A percentile compares a stretch with the other conserved stretches of the same genome.
These are phyloP conservation scores for Kodamaea derodonti DNA, from an alignment of 1,139 yeast genomes.

Conservation along the genomic window DNA sequence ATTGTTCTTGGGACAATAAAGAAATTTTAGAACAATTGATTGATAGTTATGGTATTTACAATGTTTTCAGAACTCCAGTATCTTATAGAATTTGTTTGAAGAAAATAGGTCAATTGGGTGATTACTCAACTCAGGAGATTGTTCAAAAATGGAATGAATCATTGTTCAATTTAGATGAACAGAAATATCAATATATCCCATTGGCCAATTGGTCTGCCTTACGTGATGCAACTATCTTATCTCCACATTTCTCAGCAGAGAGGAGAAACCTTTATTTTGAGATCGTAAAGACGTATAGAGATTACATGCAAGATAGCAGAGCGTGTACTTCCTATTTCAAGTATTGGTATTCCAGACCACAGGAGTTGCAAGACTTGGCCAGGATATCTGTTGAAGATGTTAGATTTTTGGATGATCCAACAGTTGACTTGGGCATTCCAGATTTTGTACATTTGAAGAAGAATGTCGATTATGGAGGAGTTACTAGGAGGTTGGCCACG, in stretches of 20 bases:
- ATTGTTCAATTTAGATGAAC: conserved; percentile 48
- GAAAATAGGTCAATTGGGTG: conserved; percentile 60
- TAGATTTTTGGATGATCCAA: conserved; percentile 12
- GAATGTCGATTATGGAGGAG: conserved; percentile 26
- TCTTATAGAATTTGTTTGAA: conserved; percentile 75
- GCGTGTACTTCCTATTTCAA: conserved; percentile 17
- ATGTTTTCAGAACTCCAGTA: conserved; percentile 62
- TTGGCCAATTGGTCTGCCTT: conserved; percentile 88
- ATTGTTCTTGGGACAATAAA: conserved; percentile 67
- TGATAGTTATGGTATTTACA: conserved; percentile 56
- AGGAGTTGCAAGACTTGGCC: conserved; percentile 18
- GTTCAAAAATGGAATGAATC: conserved; percentile 60
- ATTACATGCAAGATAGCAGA: conserved; percentile 39
- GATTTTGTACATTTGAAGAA: conserved; percentile 25
- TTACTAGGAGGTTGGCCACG: conserved; percentile 15
- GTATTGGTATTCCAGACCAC: conserved; percentile 29
- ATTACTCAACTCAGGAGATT: conserved; percentile 53
- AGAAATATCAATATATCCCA: conserved; percentile 60
- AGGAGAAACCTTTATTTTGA: conserved; percentile 57
- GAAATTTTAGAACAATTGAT: conserved; percentile 62
- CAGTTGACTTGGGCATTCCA: conserved; percentile 21
- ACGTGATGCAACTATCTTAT: conserved; percentile 68
- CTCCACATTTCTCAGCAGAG: conserved; percentile 30
- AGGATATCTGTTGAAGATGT: conserved; percentile 19
- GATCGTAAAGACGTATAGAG: conserved; percentile 49